These are phyloP conservation scores for Xylaria castorea DNA, from an alignment of 495 filamentous ascomycete genomes.

Conservation along the genomic window DNA sequence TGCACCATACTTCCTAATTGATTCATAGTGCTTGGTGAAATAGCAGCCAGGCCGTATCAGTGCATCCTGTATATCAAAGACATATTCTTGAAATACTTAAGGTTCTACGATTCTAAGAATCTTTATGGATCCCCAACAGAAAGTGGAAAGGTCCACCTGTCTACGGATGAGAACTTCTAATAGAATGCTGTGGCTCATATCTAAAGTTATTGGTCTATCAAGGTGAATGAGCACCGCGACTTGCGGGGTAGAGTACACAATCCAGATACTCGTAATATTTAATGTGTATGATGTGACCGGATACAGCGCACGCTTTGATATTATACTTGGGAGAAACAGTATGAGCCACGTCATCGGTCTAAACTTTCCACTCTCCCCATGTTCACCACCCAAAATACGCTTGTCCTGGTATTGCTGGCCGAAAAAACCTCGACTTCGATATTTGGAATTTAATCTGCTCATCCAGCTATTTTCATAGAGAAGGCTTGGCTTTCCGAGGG, in stretches of 20 bases:
- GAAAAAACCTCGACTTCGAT: not conserved
- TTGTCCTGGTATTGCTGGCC: not conserved
- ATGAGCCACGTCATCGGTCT: not conserved
- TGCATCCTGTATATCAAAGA: not conserved
- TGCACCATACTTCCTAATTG: not conserved
- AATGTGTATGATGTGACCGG: not conserved
- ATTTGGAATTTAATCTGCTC: not conserved
- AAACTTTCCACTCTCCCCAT: not conserved
- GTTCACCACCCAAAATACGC: not conserved
- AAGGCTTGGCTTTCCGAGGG: not conserved
- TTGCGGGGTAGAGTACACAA: not conserved
- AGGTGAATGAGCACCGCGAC: not conserved
- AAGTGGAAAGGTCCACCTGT: not conserved
- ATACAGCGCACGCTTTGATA: not conserved
- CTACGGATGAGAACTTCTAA: not conserved
- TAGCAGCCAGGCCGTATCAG: not conserved
- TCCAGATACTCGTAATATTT: not conserved
- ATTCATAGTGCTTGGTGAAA: not conserved
- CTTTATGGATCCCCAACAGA: not conserved
- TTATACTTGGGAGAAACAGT: not conserved
- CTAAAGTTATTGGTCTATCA: not conserved
- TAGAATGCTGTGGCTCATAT: not conserved
- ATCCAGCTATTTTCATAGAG: not conserved
- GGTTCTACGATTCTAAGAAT: not conserved
- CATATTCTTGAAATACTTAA: not conserved